Evolutionary conservation across 371 early-diverging fungal genomes (phyloP), one percentile per base, ranked within the genome.

Genomic region (Actinomortierella wolfii): DNA sequence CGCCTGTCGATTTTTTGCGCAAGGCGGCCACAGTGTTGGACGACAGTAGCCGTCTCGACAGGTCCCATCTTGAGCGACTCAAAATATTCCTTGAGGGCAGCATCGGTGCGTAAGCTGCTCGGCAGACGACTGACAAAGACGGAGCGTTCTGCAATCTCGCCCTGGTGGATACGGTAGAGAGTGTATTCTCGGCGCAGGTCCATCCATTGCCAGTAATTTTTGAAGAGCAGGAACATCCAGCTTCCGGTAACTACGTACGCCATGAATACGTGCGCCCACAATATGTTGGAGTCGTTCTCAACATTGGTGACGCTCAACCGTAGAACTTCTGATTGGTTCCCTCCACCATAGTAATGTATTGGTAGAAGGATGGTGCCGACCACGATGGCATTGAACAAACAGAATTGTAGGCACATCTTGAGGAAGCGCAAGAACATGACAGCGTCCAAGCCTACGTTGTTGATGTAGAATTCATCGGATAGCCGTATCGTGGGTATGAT

Each of bases 341-440:
- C 39, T 2, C 56, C 73, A 51, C 46, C 81, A 56, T 43, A 78
- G 76, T 67, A 86, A 48, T 89, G 86, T 11, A 86, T 54, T 2
- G 83, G 79, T 3, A 87, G 56, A 3, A 89, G 61, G 6, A 83
- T 78, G 3, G 79, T 75, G 26, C 85, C 79, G 15, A 82, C 67
- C 20, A 81, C 40, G 6, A 86, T 4, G 3, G 73, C 77, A 42
- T 78, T 79, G 40, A 85, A 67, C 14, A 76, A 47, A 20, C 85
- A 64, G 53, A 87, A 85, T 47, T 86, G 86, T 28, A 84, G 77
- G 28, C 83, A 79, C 86, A 86, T 87, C 41, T 79, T 79, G n/a
- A 89, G 68, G 69, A 83, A 87, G 5, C 86, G 84, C n/a, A 89
- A 60, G 63, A 85, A 83, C 84, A 89, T 85, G 21, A 84, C 82